Conservation (phyloP, 768 basidiomycete genomes). For the Boletus reticuloceps region DNA sequence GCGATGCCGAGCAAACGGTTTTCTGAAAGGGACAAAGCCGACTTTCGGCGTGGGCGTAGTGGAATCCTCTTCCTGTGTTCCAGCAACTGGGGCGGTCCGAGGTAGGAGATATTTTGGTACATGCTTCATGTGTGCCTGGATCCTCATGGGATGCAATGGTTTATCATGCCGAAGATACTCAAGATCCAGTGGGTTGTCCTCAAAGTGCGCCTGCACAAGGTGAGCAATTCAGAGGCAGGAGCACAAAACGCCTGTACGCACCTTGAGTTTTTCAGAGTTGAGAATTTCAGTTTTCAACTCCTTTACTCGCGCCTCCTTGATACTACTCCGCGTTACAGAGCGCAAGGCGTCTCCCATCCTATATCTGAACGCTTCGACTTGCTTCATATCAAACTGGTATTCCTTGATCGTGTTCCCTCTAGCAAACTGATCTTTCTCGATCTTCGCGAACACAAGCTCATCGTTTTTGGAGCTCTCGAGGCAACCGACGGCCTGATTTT, state of each 20-base stretch:
- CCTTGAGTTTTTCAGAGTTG: conserved; percentile 96
- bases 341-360: conserved; percentile 96
- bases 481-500: conserved; percentile 68
- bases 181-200: conserved; percentile 92
- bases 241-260: conserved; percentile 31
- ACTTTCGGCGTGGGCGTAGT: conserved; percentile 26
- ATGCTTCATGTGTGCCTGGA: conserved; percentile 95
- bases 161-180: conserved; percentile 94
- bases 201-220: conserved; percentile 81
- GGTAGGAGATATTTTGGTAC: conserved; percentile 92
- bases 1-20: conserved; percentile 44
- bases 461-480: conserved; percentile 72
- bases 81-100: conserved; percentile 52
- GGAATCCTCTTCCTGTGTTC: conserved; percentile 30
- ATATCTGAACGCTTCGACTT: conserved; percentile 97
- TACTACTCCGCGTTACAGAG: conserved; percentile 79
- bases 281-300: conserved; percentile 92
- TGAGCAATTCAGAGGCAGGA: not conserved
- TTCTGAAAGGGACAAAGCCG: conserved; percentile 76
- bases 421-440: conserved; percentile 71
- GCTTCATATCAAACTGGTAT: conserved; percentile 92
- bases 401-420: conserved; percentile 65
- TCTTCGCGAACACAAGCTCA: conserved; percentile 60
- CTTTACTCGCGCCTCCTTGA: conserved; percentile 90
- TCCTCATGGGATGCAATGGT: conserved; percentile 83